Evolutionary conservation across 257 asterid species (phyloP), one percentile per base, ranked within the genome.

Genomic region (Przewalskia tangutica): DNA sequence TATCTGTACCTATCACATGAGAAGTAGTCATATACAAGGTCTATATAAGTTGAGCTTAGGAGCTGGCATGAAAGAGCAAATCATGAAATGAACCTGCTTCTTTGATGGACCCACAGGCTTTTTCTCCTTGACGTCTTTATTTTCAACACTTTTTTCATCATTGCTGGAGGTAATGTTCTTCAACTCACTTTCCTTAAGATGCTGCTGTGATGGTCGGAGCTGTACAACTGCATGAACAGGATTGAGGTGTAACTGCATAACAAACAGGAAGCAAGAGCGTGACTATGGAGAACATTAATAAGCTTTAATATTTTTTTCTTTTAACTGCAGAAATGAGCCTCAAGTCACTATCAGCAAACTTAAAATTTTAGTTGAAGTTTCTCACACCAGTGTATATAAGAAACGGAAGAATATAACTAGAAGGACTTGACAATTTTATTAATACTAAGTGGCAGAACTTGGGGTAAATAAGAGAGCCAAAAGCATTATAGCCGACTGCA

Each of bases 191-290:
- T 88, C 50, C 82, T 85, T 87, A 54, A 82, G 88, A 84, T 89
- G 93, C 18, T 78, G 77, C 93, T 88, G 82, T 11, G 97, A 91
- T 86, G 98, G 94, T 82, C 97, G 95, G 65, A 95, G 96, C 87
- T 95, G 99, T 63, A 91, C 91, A 76, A 91, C 90, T 84, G 97
- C 89, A 84, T 94, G 93, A 85, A 95, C 62, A 82, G 95, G 97
- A 84, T 85, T 91, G 90, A 94, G 88, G 93, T 91, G 91, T 81
- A 95, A 87, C 99, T 95, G 95, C 94, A 90, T 64, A 77, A 85
- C 80, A 87, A 81, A 87, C 62, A 84, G 77, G 46, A 50, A 77
- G 46, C 54, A 40, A 77, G 81, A 48, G 14, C 40, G 44, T 73
- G 18, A 23, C 60, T 23, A 73, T 48, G 12, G 44, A 48, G 79